Percentiles rank a stretch among this genome's conserved stretches.
Evolutionary conservation across 2,329 filamentous ascomycete species (phyloP).

Genomic region (Eutypa lata): DNA sequence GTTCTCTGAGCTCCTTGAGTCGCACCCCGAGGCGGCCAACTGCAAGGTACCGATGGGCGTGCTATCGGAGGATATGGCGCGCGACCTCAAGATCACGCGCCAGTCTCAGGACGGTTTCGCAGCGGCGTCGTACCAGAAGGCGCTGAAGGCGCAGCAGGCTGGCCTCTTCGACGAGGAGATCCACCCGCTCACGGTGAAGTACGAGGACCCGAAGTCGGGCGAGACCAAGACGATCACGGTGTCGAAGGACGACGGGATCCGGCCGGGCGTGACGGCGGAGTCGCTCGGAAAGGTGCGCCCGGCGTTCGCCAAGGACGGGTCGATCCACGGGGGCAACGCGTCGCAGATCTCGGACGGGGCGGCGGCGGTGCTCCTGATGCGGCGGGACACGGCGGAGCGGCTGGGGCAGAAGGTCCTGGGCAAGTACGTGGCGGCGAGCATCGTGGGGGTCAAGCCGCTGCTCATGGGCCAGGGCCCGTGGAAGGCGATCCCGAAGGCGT

Average conservation of each 20-base stretch:
- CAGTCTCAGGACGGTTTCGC: slow-evolving; percentile 86
- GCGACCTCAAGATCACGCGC: slow-evolving; percentile 72
- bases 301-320: slow-evolving; percentile 86
- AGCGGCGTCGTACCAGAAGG: slow-evolving; percentile 89
- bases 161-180: slow-evolving; percentile 96
- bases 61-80: slow-evolving; percentile 91
- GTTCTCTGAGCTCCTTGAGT: slow-evolving; percentile 86
- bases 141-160: slow-evolving; percentile 74
- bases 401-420: slow-evolving; percentile 87
- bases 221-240: slow-evolving; percentile 83
- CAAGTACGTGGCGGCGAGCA: slow-evolving; percentile 82
- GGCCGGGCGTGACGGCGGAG: slow-evolving; percentile 81
- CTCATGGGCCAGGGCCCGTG: slow-evolving; percentile 96
- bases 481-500: slow-evolving; percentile 90
- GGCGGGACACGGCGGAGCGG: slow-evolving; percentile 81
- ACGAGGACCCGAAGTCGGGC: slow-evolving; percentile 85
- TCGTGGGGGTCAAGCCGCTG: slow-evolving; percentile 86
- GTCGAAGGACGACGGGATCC: slow-evolving; percentile 80
- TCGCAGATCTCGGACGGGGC: slow-evolving; percentile 95
- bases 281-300: slow-evolving; percentile 86
- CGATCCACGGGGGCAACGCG: slow-evolving; percentile 94
- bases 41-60: slow-evolving; percentile 98
- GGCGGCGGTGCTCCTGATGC: slow-evolving; percentile 93
- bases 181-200: slow-evolving; percentile 78
- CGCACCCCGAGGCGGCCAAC: slow-evolving; percentile 78